Conservation (phyloP, 2,329 filamentous ascomycete species). For the Akanthomyces lecanii region DNA sequence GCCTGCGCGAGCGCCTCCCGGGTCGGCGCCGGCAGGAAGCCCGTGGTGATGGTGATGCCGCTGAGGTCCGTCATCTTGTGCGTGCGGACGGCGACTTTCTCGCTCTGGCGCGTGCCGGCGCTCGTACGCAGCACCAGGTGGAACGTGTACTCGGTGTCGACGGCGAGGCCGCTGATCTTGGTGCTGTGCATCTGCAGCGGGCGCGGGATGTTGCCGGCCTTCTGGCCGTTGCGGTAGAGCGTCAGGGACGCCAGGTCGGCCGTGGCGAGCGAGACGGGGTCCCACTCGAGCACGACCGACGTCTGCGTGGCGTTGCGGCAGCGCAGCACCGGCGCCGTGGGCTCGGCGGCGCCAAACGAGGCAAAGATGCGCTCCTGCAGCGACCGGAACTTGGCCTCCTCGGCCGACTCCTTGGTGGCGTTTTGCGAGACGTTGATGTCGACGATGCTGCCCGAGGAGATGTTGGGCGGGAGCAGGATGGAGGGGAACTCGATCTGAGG, state of each 20-base stretch:
- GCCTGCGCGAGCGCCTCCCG: slow-evolving; percentile 71
- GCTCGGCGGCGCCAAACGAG: slow-evolving; percentile 78
- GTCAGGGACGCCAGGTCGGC: slow-evolving; percentile 85
- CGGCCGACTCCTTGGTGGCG: slow-evolving; percentile 67
- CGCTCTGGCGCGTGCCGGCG: slow-evolving; percentile 80
- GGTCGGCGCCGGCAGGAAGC: slow-evolving; percentile 69
- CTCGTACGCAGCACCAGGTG: slow-evolving; percentile 87
- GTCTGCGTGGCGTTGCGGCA: slow-evolving; percentile 98
- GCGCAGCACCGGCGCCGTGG: slow-evolving; percentile 71
- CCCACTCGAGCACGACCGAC: slow-evolving; percentile 97
- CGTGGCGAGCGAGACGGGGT: slow-evolving; percentile 87
- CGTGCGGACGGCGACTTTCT: slow-evolving; percentile 80
- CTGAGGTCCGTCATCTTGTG: slow-evolving; percentile 98
- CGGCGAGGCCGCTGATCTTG: slow-evolving; percentile 93
- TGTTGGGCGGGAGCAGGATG: slow-evolving; percentile 91
- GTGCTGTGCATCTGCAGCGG: slow-evolving; percentile 86
- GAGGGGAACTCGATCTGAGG: slow-evolving; percentile 94
- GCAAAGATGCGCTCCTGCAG: slow-evolving; percentile 88
- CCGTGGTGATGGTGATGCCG: slow-evolving; percentile 85
- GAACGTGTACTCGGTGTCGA: slow-evolving; percentile 94
- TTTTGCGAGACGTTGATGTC: slow-evolving; percentile 96
- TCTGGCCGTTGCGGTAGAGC: slow-evolving; percentile 92
- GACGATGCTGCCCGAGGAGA: slow-evolving; percentile 93
- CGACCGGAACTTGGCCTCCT: slow-evolving; percentile 70
- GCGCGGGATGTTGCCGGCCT: slow-evolving; percentile 89